Conservation (phyloP, 2,329 filamentous ascomycete genomes). For the Botrytis byssoidea region DNA sequence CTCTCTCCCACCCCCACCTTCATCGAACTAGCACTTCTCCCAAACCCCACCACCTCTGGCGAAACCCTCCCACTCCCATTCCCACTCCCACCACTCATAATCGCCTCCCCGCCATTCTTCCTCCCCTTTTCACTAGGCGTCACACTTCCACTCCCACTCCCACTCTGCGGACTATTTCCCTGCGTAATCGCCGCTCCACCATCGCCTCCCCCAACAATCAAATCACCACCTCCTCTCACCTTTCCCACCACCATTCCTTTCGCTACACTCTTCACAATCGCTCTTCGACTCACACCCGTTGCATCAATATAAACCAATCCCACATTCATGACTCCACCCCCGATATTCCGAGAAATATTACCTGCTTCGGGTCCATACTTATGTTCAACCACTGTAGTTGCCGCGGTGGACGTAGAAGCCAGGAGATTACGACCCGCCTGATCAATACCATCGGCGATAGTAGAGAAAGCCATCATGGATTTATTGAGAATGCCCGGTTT, state of each 20-base stretch:
- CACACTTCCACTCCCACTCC: slow-evolving; percentile 30
- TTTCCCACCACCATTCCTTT: slow-evolving; percentile 93
- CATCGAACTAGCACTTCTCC: slow-evolving; percentile 26
- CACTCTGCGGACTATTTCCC: neutral
- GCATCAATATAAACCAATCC: slow-evolving; percentile 97
- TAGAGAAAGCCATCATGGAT: slow-evolving; percentile 93
- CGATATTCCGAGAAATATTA: slow-evolving; percentile 69
- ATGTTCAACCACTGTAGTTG: slow-evolving; percentile 83
- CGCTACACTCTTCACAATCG: slow-evolving; percentile 90
- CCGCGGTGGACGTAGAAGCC: slow-evolving; percentile 70
- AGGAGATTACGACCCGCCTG: slow-evolving; percentile 79
- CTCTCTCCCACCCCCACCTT: slow-evolving; percentile 30
- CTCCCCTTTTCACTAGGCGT: slow-evolving; percentile 26
- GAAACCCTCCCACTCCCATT: slow-evolving; percentile 22
- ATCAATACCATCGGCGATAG: slow-evolving; percentile 89
- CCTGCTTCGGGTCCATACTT: slow-evolving; percentile 86
- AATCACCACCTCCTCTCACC: slow-evolving; percentile 69
- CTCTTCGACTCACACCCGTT: slow-evolving; percentile 82
- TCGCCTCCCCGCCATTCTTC: slow-evolving; percentile 26
- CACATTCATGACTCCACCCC: slow-evolving; percentile 91
- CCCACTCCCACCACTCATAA: slow-evolving; percentile 26
- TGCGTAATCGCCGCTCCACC: slow-evolving; percentile 27
- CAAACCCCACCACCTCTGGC: slow-evolving; percentile 33
- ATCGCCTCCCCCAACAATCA: slow-evolving; percentile 66
- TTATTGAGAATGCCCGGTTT: slow-evolving; percentile 95